phyloP scores from a whole-genome alignment of 805 yeast species.

The Wickerhamomyces xylosicus region DNA sequence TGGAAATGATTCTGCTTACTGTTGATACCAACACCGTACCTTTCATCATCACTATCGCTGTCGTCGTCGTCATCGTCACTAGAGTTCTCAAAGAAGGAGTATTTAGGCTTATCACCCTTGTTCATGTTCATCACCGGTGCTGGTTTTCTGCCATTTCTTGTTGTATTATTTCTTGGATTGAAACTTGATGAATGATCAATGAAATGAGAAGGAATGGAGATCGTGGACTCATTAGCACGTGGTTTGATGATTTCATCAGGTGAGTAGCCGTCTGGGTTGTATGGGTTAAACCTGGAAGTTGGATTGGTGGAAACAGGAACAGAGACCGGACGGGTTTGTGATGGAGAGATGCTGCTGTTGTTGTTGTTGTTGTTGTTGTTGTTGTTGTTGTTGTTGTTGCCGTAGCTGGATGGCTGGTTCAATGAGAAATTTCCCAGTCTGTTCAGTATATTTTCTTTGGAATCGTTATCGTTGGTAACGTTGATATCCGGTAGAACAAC shows the following conservation, averaged over 20 bases:
- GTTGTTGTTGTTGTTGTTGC: neutral
- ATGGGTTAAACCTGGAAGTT: neutral
- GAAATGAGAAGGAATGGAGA: conserved; percentile 11
- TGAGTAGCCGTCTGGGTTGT: neutral
- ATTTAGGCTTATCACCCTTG: conserved; percentile 14
- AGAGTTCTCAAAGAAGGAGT: conserved; percentile 16
- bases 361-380: neutral
- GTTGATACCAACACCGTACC: neutral
- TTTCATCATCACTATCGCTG: conserved; percentile 1
- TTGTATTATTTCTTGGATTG: neutral
- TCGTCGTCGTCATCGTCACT: conserved; percentile 7
- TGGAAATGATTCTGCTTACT: conserved; percentile 1
- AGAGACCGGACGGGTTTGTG: too few species aligned
- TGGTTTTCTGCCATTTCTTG: too few species aligned
- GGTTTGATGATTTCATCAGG: neutral
- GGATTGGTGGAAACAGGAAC: too few species aligned
- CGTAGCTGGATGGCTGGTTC: too few species aligned
- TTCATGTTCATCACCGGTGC: neutral
- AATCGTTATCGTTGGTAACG: too few species aligned
- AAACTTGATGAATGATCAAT: conserved; percentile 4
- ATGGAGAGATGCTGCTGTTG: too few species aligned
- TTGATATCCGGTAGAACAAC: too few species aligned
- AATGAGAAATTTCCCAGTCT: too few species aligned
- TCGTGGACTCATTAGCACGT: conserved; percentile 4
- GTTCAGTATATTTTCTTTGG: too few species aligned